phyloP scores from a whole-genome alignment of 192 early-diverging fungal genomes.

The Coemansia sp. region DNA sequence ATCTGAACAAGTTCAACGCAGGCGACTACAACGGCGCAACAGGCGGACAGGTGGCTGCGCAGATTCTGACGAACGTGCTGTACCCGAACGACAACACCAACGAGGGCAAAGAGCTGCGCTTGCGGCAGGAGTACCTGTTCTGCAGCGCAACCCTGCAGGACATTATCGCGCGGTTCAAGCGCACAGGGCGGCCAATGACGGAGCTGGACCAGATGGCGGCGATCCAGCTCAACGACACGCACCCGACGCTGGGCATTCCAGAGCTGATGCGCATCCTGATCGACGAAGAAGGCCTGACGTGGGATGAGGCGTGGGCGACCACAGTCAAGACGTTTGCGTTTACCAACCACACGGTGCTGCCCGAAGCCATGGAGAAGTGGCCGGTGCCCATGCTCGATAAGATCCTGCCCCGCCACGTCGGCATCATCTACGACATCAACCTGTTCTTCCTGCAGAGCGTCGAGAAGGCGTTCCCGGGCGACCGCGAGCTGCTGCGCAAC shows the following conservation, averaged over 20 bases:
- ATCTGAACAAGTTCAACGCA: slow-evolving; percentile 80
- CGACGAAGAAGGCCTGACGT: slow-evolving; percentile 84
- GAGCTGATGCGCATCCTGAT: slow-evolving; percentile 92
- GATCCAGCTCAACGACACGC: slow-evolving; percentile 98
- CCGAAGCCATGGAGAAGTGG: slow-evolving; percentile 98
- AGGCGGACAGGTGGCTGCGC: slow-evolving; percentile 86
- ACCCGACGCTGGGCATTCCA: slow-evolving; percentile 91
- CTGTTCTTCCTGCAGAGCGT: slow-evolving; percentile 96
- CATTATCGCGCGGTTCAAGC: slow-evolving; percentile 92
- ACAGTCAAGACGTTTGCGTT: slow-evolving; percentile 90
- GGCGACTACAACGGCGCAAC: slow-evolving; percentile 94
- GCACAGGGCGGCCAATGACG: slow-evolving; percentile 74
- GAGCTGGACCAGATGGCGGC: slow-evolving; percentile 93
- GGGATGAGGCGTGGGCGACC: slow-evolving; percentile 96
- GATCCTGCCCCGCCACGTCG: slow-evolving; percentile 94
- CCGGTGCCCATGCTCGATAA: slow-evolving; percentile 90
- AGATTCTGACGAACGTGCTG: slow-evolving; percentile 91
- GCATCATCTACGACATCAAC: slow-evolving; percentile 99
- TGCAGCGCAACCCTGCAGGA: slow-evolving; percentile 86
- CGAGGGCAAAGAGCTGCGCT: slow-evolving; percentile 92
- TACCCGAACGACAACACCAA: slow-evolving; percentile 99
- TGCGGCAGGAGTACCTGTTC: slow-evolving; percentile 99
- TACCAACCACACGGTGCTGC: slow-evolving; percentile 98
- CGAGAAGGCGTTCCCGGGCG: slow-evolving; percentile 80
- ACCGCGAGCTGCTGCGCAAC: slow-evolving; percentile 79